Evolutionary conservation across 768 basidiomycete genomes (phyloP).

Genomic region (Mrakia gelida): DNA sequence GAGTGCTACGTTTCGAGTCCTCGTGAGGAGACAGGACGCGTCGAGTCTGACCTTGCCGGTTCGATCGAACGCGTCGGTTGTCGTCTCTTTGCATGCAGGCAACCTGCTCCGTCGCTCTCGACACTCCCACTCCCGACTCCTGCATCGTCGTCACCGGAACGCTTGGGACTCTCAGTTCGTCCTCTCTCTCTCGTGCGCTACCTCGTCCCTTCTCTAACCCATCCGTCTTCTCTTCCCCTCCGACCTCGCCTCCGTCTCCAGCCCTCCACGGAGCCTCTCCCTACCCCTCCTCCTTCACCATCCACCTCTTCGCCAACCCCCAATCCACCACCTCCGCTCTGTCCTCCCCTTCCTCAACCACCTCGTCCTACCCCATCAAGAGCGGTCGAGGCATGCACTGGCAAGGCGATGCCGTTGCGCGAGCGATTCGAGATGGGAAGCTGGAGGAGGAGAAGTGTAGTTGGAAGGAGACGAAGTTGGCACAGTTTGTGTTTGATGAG

Average conservation of each 20-base stretch:
- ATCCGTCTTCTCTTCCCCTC: not conserved
- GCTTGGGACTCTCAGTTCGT: constrained; percentile 17
- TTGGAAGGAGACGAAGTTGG: constrained; percentile 70
- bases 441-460: constrained; percentile 69
- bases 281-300: constrained; percentile 27
- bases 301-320: constrained; percentile 17
- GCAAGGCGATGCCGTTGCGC: constrained; percentile 81
- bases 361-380: constrained; percentile 44
- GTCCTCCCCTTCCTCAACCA: not conserved
- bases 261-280: constrained; percentile 21
- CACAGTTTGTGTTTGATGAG: constrained; percentile 82
- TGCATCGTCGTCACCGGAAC: constrained; percentile 23
- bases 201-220: not conserved
- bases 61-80: not conserved
- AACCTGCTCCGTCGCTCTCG: constrained; percentile 4
- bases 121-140: constrained; percentile 19
- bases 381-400: constrained; percentile 72
- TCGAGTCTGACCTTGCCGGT: not conserved
- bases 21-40: too few relatives aligned
- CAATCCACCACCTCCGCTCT: not conserved
- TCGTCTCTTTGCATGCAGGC: constrained; percentile 4
- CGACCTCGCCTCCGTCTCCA: not conserved
- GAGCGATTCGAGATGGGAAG: constrained; percentile 69
- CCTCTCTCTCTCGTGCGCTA: not conserved
- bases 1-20: not conserved